These are phyloP conservation scores for Nannizziopsis barbatae DNA, from an alignment of 2,329 filamentous ascomycete genomes.

Conservation along the genomic window DNA sequence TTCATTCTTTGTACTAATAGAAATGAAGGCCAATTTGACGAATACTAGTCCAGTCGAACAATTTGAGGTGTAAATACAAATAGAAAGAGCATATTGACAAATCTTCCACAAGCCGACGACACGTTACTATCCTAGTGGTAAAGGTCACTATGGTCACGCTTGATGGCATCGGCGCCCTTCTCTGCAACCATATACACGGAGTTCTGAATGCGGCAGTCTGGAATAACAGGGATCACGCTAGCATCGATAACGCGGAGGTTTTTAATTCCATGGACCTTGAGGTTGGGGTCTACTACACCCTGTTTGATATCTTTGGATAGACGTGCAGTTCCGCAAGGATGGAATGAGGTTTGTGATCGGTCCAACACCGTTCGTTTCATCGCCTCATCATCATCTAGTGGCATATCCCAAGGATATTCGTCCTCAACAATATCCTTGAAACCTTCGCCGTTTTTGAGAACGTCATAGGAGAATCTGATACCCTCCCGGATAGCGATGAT, in stretches of 20 bases:
- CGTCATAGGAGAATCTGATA: conserved; percentile 43
- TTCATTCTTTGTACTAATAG: too few relatives aligned
- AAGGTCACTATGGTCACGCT: conserved; percentile 26
- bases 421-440: conserved; percentile 36
- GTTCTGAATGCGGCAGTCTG: conserved; percentile 49
- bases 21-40: too few relatives aligned
- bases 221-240: conserved; percentile 45
- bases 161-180: conserved; percentile 43
- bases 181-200: conserved; percentile 51
- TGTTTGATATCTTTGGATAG: conserved; percentile 43
- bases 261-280: conserved; percentile 45
- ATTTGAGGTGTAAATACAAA: too few relatives aligned
- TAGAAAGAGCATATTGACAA: too few relatives aligned
- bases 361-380: conserved; percentile 50
- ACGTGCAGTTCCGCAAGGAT: conserved; percentile 47
- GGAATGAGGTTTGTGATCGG: conserved; percentile 49
- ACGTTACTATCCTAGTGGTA: background rate
- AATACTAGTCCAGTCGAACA: too few relatives aligned
- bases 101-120: too few relatives aligned
- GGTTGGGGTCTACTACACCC: conserved; percentile 42
- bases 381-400: conserved; percentile 42
- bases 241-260: conserved; percentile 47
- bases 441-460: conserved; percentile 47
- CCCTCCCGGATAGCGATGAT: conserved; percentile 48
- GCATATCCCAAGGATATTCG: conserved; percentile 52